Conservation (phyloP, 1,139 yeast species). For the Debaryomyces nepalensis region DNA sequence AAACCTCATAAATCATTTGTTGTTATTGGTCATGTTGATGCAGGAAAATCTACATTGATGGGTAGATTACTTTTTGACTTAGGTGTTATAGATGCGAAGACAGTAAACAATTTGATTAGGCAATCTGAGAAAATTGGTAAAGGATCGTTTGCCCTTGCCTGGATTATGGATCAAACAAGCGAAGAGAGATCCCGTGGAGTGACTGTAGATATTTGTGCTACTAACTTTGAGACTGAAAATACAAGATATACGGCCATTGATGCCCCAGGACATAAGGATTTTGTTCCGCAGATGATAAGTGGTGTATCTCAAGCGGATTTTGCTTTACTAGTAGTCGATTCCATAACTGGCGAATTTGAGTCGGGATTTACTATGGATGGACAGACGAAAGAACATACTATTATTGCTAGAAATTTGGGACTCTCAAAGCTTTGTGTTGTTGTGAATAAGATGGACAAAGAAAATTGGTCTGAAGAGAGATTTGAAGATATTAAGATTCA, state of each 20-base stretch:
- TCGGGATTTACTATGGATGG: slow-evolving; percentile 87
- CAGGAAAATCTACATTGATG: slow-evolving; percentile 95
- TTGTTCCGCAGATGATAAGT: slow-evolving; percentile 59
- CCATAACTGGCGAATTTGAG: slow-evolving; percentile 85
- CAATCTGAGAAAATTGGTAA: slow-evolving; percentile 87
- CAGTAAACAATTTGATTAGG: slow-evolving; percentile 74
- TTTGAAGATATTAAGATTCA: slow-evolving; percentile 65
- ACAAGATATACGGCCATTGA: slow-evolving; percentile 86
- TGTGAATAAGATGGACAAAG: slow-evolving; percentile 85
- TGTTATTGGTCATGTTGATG: slow-evolving; percentile 96
- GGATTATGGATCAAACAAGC: slow-evolving; percentile 95
- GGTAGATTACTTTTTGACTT: slow-evolving; percentile 85
- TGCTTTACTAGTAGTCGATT: slow-evolving; percentile 76
- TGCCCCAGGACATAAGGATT: slow-evolving; percentile 74
- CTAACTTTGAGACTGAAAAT: slow-evolving; percentile 70
- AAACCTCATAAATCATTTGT: slow-evolving; percentile 80
- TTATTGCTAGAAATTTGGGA: slow-evolving; percentile 82
- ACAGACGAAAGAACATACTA: slow-evolving; percentile 92
- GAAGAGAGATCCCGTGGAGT: slow-evolving; percentile 93
- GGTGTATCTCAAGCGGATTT: slow-evolving; percentile 64
- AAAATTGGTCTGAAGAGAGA: slow-evolving; percentile 68
- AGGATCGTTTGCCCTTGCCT: slow-evolving; percentile 92
- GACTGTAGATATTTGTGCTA: slow-evolving; percentile 89
- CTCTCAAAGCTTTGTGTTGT: slow-evolving; percentile 76
- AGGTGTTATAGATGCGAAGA: slow-evolving; percentile 78